Conservation (phyloP, 2,329 filamentous ascomycete species). For the Penicillium polonicum region DNA sequence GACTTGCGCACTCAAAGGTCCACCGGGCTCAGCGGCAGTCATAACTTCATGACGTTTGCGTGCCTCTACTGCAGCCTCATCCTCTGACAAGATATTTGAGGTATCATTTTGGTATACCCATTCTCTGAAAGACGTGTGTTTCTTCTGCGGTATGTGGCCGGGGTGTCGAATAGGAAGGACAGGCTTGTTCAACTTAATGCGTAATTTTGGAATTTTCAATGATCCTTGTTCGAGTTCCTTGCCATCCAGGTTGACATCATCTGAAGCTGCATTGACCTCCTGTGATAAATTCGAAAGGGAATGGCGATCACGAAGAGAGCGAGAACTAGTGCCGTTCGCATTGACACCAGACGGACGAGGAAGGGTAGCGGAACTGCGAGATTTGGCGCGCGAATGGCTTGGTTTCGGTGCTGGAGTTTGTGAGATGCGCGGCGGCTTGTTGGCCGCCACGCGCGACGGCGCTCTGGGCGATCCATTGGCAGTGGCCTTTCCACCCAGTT, state of each 20-base stretch:
- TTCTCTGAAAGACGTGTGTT: constrained; percentile 59
- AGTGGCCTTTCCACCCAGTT: constrained; percentile 29
- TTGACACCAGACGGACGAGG: constrained; percentile 19
- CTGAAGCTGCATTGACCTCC: constrained; percentile 7
- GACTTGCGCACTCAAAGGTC: constrained; percentile 66
- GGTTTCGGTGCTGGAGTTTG: constrained; percentile 31
- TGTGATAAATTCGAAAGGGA: constrained; percentile 27
- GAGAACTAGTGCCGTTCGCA: constrained; percentile 26
- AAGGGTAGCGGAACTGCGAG: constrained; percentile 30
- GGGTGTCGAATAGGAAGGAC: constrained; percentile 53
- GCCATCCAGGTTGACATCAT: constrained; percentile 14
- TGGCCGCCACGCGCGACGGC: constrained; percentile 22
- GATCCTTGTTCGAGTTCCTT: constrained; percentile 23
- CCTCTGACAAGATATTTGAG: constrained; percentile 51
- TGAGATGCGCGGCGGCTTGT: constrained; percentile 24
- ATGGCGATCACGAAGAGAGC: constrained; percentile 27
- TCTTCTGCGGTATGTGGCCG: constrained; percentile 48
- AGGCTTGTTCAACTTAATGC: constrained; percentile 54
- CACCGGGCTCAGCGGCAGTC: constrained; percentile 70
- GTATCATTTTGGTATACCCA: constrained; percentile 59
- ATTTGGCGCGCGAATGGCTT: constrained; percentile 29
- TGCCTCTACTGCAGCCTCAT: constrained; percentile 68
- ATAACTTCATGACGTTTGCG: constrained; percentile 67
- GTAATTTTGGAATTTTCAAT: constrained; percentile 36
- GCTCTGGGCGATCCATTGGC: constrained; percentile 35